These are phyloP conservation scores for Onygenales sp. DNA, from an alignment of 2,329 filamentous ascomycete species.

Conservation along the genomic window DNA sequence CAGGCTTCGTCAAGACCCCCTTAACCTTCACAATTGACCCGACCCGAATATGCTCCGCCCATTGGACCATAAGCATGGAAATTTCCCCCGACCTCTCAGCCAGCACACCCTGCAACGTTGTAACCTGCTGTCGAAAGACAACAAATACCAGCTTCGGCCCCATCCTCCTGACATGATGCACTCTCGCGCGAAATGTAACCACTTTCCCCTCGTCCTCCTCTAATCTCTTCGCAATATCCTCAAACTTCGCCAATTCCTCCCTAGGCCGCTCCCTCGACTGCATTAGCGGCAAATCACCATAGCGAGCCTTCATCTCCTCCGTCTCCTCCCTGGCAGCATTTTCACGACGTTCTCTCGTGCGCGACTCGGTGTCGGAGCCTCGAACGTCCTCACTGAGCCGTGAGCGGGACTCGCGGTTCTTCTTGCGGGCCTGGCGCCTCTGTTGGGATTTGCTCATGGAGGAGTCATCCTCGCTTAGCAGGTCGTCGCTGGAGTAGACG, in stretches of 20 bases:
- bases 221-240: conserved; percentile 34
- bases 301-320: conserved; percentile 48
- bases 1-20: conserved; percentile 63
- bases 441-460: conserved; percentile 37
- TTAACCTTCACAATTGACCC: conserved; percentile 71
- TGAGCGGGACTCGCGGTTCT: conserved; percentile 23
- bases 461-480: conserved; percentile 23
- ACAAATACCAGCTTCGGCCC: conserved; percentile 77
- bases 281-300: conserved; percentile 50
- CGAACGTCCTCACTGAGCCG: conserved; percentile 26
- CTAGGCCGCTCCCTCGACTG: conserved; percentile 45
- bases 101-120: conserved; percentile 77
- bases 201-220: conserved; percentile 47
- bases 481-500: conserved; percentile 34
- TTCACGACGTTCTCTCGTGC: conserved; percentile 30
- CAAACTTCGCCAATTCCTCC: conserved; percentile 40
- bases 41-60: conserved; percentile 71
- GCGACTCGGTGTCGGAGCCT: conserved; percentile 30
- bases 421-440: conserved; percentile 31
- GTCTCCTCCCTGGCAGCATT: conserved; percentile 46
- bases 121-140: conserved; percentile 73
- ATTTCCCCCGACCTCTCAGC: conserved; percentile 50
- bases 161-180: conserved; percentile 72
- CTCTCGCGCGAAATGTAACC: conserved; percentile 58
- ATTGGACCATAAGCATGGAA: conserved; percentile 69